Conservation (phyloP, 208 protist species). For the Trypanosoma lewisi region DNA sequence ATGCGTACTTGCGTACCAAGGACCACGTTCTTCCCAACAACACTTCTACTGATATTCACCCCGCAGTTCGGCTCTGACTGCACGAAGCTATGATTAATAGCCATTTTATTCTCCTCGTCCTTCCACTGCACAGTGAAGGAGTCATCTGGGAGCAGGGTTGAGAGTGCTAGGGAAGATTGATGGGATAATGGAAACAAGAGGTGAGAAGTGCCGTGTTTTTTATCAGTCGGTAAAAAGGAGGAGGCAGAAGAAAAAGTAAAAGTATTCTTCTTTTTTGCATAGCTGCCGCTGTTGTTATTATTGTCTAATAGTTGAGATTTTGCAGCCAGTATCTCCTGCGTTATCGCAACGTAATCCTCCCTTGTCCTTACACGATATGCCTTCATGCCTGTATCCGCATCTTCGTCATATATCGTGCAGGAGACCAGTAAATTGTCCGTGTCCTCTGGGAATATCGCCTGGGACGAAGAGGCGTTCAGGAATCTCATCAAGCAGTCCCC, state of each 20-base stretch:
- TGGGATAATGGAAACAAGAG: too few species aligned
- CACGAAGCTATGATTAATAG: constrained; percentile 63
- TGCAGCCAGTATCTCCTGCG: constrained; percentile 61
- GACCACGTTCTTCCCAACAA: constrained; percentile 74
- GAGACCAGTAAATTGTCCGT: constrained; percentile 73
- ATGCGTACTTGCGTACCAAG: constrained; percentile 57
- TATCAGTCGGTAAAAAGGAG: too few species aligned
- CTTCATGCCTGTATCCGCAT: constrained; percentile 33
- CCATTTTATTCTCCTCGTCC: constrained; percentile 36
- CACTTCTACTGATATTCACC: constrained; percentile 63
- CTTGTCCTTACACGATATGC: constrained; percentile 63
- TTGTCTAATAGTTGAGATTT: constrained; percentile 55
- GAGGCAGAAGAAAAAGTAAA: too few species aligned
- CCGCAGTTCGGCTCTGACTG: constrained; percentile 51
- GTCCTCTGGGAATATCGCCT: constrained; percentile 39
- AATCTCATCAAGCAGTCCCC: constrained; percentile 38
- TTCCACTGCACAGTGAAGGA: constrained; percentile 54
- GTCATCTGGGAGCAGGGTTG: constrained; percentile 44
- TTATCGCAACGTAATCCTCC: constrained; percentile 65
- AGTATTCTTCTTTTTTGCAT: too few species aligned
- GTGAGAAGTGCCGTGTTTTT: too few species aligned
- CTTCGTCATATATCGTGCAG: constrained; percentile 75
- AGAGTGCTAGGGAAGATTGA: constrained; percentile 31
- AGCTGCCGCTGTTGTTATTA: too few species aligned
- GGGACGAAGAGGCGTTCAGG: constrained; percentile 48